Conservation (phyloP, 2,329 filamentous ascomycete species). For the Plectosphaerella plurivora region DNA sequence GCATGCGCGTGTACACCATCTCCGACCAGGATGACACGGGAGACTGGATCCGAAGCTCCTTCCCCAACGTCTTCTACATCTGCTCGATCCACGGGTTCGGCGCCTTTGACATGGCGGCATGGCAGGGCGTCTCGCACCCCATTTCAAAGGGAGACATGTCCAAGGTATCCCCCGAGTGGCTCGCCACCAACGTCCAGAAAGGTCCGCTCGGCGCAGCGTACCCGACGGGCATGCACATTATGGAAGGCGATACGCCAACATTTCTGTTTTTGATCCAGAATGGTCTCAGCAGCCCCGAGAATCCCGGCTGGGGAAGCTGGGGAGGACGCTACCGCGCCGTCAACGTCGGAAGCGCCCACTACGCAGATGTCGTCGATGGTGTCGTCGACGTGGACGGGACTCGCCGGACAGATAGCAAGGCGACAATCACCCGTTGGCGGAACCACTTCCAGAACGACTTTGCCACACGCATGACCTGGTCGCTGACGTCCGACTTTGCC, state of each 20-base stretch:
- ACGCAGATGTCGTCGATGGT: background rate
- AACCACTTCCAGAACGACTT: constrained; percentile 4
- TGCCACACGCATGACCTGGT: background rate
- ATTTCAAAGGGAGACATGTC: constrained; percentile 30
- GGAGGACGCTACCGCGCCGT: constrained; percentile 36
- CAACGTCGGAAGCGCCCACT: background rate
- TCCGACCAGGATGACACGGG: constrained; percentile 56
- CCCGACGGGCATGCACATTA: constrained; percentile 42
- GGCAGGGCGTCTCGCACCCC: constrained; percentile 45
- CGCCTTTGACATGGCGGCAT: constrained; percentile 47
- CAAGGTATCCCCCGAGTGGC: constrained; percentile 44
- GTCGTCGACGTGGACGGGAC: background rate
- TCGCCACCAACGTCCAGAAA: constrained; percentile 48
- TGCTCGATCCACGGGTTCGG: constrained; percentile 50
- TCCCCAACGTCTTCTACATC: constrained; percentile 51
- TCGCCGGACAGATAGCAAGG: background rate
- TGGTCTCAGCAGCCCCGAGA: constrained; percentile 37
- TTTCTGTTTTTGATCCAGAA: constrained; percentile 45
- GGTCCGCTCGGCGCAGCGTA: constrained; percentile 36
- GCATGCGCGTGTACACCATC: constrained; percentile 48
- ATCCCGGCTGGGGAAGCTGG: constrained; percentile 43
- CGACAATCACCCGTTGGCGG: background rate
- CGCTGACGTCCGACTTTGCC: background rate
- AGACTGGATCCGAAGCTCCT: constrained; percentile 47
- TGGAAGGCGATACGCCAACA: constrained; percentile 46